Conservation (phyloP, 805 yeast species). For the Metschnikowia hibisci region DNA sequence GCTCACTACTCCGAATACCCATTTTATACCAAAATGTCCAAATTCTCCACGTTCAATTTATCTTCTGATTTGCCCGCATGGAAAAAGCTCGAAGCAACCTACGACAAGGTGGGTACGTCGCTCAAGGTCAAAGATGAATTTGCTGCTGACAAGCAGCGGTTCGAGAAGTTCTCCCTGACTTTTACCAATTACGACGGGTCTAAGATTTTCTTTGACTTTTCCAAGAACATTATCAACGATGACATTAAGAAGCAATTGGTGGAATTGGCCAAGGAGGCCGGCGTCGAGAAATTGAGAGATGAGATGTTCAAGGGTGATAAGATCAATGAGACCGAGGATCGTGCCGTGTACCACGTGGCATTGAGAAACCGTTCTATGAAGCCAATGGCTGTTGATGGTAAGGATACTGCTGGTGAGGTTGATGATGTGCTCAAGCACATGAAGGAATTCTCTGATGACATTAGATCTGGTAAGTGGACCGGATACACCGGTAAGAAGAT, state of each 20-base stretch:
- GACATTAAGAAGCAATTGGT: slow-evolving; percentile 66
- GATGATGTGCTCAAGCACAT: slow-evolving; percentile 89
- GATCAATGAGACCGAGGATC: slow-evolving; percentile 92
- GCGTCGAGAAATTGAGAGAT: slow-evolving; percentile 82
- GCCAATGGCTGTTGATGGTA: slow-evolving; percentile 85
- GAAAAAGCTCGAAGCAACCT: slow-evolving; percentile 69
- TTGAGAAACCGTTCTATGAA: slow-evolving; percentile 87
- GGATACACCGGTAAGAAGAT: slow-evolving; percentile 95
- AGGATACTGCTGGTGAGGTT: slow-evolving; percentile 87
- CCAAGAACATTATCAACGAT: slow-evolving; percentile 89
- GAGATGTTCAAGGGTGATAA: slow-evolving; percentile 89
- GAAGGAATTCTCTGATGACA: slow-evolving; percentile 88
- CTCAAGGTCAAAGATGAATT: slow-evolving; percentile 79
- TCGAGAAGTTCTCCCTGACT: slow-evolving; percentile 68
- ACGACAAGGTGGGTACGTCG: slow-evolving; percentile 63
- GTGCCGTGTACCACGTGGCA: slow-evolving; percentile 97
- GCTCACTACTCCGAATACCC: background rate
- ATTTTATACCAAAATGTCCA: slow-evolving; percentile 13
- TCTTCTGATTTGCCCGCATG: slow-evolving; percentile 80
- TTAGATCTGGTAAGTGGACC: slow-evolving; percentile 92
- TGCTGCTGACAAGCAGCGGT: slow-evolving; percentile 68
- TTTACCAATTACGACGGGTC: slow-evolving; percentile 85
- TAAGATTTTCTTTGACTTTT: slow-evolving; percentile 87
- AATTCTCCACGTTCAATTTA: slow-evolving; percentile 43
- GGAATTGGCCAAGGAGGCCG: slow-evolving; percentile 84